Percentiles rank a stretch among this genome's conserved stretches.
Evolutionary conservation across 768 basidiomycete genomes (phyloP).

Genomic region (Auriscalpium vulgare): DNA sequence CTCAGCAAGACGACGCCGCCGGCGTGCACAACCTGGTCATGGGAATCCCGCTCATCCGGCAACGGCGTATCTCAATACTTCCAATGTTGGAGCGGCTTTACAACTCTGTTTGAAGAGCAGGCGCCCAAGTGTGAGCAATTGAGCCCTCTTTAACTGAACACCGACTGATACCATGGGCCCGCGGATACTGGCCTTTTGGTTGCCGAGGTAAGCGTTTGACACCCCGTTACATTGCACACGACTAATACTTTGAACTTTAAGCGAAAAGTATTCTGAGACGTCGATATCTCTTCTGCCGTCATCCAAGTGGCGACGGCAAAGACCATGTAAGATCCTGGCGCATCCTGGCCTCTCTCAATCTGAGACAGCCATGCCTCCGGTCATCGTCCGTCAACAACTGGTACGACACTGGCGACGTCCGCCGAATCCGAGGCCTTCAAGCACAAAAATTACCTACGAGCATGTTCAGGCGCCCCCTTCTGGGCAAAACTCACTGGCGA

Average conservation of each 20-base stretch:
- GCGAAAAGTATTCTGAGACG: conserved; percentile 24
- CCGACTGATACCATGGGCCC: too few species aligned
- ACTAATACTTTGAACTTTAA: too few species aligned
- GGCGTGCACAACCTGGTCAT: conserved; percentile 4
- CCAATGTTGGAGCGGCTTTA: conserved; percentile 7
- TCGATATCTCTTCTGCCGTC: conserved; percentile 26
- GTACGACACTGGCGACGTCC: background rate
- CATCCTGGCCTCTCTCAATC: background rate
- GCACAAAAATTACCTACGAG: background rate
- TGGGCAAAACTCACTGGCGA: conserved; percentile 5
- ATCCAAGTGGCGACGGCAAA: conserved; percentile 32
- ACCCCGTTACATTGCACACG: too few species aligned
- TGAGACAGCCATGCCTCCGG: background rate
- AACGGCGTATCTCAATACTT: background rate
- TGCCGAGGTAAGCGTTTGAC: conserved; percentile 10
- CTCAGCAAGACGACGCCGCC: conserved; percentile 2
- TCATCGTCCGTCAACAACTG: background rate
- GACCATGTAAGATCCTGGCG: conserved; percentile 22
- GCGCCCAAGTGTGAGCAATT: background rate
- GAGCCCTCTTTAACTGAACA: too few species aligned
- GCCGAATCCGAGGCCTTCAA: background rate
- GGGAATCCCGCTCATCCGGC: conserved; percentile 8
- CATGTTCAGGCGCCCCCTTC: conserved; percentile 3
- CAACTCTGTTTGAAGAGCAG: conserved; percentile 1
- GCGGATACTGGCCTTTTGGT: background rate